Evolutionary conservation across 2,329 filamentous ascomycete genomes (phyloP), one percentile per base, ranked within the genome.

Genomic region (Tolypocladium pustulatum): DNA sequence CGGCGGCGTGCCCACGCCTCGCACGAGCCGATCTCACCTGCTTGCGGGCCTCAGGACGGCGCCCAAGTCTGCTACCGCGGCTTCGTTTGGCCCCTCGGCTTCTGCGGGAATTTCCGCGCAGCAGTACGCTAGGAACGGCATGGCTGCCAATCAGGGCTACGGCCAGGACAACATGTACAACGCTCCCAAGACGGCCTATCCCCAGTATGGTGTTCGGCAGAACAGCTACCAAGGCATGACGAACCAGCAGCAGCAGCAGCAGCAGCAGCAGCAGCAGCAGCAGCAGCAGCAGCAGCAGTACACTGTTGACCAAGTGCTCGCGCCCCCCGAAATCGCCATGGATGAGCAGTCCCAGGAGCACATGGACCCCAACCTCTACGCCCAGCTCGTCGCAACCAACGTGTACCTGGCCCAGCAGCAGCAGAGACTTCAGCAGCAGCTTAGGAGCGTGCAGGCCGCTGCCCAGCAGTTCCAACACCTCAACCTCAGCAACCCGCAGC

Each of bases 321-420:
- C 90, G 10, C 92, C 92, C 61, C 92, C 92, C 5, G 83, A 89
- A 67, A 80, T 97, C 61, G 83, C 90, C 67, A 81, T 94, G 57
- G 82, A 87, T 60, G 84, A 87, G 63, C 81, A 86, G 66, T 80
- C 81, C 54, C 84, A 88, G 65, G 83, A 89, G 61, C 81, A 86
- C 65, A 89, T 96, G 76, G 94, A 97, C 67, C 91, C 92, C 57
- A 87, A 84, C 61, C 74, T 95, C 57, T 94, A 96, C 65, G 90
- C 91, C 57, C 91, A 96, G 74, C 80, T 97, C 63, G 84, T 97
- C 68, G 89, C 91, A 59, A 95, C 91, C 67, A 96, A 97, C 72
- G 77, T 94, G 71, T 96, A 95, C 69, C 82, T 99, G 56, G 91
- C 91, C 46, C 91, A 96, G 70, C 92, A 96, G 75, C 93, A 97